Evolutionary conservation across 805 yeast species (phyloP).

Genomic region (Metschnikowia amazonensis): DNA sequence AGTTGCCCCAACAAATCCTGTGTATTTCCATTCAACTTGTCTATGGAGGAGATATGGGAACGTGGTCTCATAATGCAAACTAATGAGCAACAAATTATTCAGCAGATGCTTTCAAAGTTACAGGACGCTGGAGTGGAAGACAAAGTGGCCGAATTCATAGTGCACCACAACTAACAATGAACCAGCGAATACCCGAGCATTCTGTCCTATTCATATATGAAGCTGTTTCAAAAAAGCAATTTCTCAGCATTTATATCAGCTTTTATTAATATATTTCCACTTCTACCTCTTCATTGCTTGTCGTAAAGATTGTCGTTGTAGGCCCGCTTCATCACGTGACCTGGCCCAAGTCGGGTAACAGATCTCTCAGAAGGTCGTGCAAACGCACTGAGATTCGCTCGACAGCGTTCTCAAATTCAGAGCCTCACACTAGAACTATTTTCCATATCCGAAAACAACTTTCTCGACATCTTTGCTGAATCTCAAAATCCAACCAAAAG

Average conservation of each 20-base stretch:
- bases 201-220: background rate
- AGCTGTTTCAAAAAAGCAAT: background rate
- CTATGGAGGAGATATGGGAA: slow-evolving; percentile 26
- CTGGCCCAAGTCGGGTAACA: slow-evolving; percentile 2
- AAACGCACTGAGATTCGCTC: background rate
- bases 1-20: slow-evolving; percentile 29
- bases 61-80: slow-evolving; percentile 22
- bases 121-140: slow-evolving; percentile 23
- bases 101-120: slow-evolving; percentile 24
- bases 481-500: background rate
- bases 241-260: too few relatives aligned
- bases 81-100: slow-evolving; percentile 25
- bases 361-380: slow-evolving; percentile 3
- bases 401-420: slow-evolving; percentile 5
- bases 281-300: background rate
- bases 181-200: too few relatives aligned
- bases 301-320: background rate
- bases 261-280: background rate
- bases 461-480: background rate
- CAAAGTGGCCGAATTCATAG: slow-evolving; percentile 26
- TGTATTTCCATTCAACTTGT: slow-evolving; percentile 32
- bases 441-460: background rate
- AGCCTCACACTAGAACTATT: background rate
- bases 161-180: background rate
- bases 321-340: background rate